Evolutionary conservation across 768 basidiomycete species (phyloP).

Genomic region (Strobilomyces confusus): DNA sequence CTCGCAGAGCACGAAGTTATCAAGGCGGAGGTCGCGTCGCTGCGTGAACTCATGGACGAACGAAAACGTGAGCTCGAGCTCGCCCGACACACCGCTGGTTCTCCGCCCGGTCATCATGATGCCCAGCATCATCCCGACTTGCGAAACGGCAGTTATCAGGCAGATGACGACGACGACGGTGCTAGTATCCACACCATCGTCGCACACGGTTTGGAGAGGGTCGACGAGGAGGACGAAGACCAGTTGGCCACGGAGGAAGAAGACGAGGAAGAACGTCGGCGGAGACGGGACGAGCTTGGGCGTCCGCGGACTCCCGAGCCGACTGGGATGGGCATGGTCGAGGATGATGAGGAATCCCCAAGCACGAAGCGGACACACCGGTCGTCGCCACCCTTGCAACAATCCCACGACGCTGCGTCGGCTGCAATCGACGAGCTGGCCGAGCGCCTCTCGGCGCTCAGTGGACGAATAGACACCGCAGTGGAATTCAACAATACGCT

Average conservation of each 20-base stretch:
- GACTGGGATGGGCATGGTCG: constrained; percentile 50
- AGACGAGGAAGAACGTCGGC: constrained; percentile 46
- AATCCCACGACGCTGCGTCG: no score
- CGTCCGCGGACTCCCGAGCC: constrained; percentile 83
- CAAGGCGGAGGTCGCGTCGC: constrained; percentile 66
- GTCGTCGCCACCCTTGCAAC: no score
- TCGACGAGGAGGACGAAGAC: constrained; percentile 76
- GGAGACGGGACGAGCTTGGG: constrained; percentile 54
- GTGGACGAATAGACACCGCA: constrained; percentile 72
- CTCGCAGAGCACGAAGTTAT: constrained; percentile 82
- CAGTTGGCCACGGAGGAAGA: constrained; percentile 37
- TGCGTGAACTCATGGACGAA: constrained; percentile 71
- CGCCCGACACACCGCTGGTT: constrained; percentile 19
- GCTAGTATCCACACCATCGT: constrained; percentile 70
- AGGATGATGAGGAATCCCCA: constrained; percentile 39
- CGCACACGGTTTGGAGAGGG: no score
- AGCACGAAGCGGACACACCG: constrained; percentile 17
- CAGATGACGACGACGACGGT: constrained; percentile 70
- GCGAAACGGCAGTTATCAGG: constrained; percentile 23
- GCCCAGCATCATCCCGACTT: constrained; percentile 18
- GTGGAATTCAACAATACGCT: constrained; percentile 68
- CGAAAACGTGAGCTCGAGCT: constrained; percentile 49
- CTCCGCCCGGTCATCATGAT: constrained; percentile 23
- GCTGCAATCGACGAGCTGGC: constrained; percentile 54
- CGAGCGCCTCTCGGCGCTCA: constrained; percentile 56